Evolutionary conservation across 495 filamentous ascomycete species (phyloP), one percentile per base, ranked within the genome.

Genomic region (Penicillium coprophilum): DNA sequence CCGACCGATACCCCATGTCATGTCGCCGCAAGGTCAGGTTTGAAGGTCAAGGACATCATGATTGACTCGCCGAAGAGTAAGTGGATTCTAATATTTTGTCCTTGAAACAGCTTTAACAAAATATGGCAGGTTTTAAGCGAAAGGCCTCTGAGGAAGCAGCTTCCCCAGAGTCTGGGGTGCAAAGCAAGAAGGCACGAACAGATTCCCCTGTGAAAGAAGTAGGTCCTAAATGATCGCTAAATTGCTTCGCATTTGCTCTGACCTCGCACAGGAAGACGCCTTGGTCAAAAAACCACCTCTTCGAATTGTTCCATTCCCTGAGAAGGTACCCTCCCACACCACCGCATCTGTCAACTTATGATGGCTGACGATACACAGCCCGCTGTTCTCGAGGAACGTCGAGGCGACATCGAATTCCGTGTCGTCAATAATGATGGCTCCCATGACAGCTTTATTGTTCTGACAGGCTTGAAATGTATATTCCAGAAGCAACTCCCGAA

Each of bases 401-500:
- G 89, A 67, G 92, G 94, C 62, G 91, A 96, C 43, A 98, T 98
- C 58, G 92, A 97, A 68, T 97, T 98, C 64, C 86, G 92, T 24
- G 95, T 97, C 1, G 94, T 98, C 58, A 97, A 98, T 75, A 98
- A 98, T 68, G 95, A 98, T 68, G 87, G 88, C 61, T 80, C 85
- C 15, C 82, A 87, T 44, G 91, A 96, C 65, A 94, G 88, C 72
- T 85, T 92, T 32, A 95, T 97, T 63, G 93, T 98, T 63, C 82
- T 98, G 20, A 97, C 93, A 0, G 95, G 94, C 9, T 73, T 98
- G 39, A 98, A 97, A 71, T 96, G 92, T 66, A 96, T 98, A 50
- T 98, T 98, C 66, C 94, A 98, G 71, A 97, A 98, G 57, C 94
- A 98, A 61, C 81, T 98, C 0, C 94, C 94, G 1, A 97, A 97